These are phyloP conservation scores for Scleroderma bovista DNA, from an alignment of 768 basidiomycete genomes.

Conservation along the genomic window DNA sequence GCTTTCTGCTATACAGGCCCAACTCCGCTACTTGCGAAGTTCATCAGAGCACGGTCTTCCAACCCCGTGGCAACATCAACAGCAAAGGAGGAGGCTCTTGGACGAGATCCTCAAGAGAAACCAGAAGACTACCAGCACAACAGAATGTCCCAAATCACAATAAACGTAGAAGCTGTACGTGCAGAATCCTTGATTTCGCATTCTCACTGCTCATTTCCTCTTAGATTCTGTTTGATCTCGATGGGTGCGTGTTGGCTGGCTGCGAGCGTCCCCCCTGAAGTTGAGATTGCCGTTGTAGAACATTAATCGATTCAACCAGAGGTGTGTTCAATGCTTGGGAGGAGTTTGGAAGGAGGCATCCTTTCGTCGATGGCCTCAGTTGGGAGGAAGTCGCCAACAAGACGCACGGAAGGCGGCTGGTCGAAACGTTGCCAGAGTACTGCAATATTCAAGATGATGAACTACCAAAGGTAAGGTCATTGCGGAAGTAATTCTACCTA, in stretches of 20 bases:
- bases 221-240: constrained; percentile 67
- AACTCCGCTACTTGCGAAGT: constrained; percentile 32
- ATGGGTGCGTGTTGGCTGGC: constrained; percentile 42
- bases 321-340: constrained; percentile 79
- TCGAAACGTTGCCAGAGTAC: constrained; percentile 68
- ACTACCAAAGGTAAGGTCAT: constrained; percentile 46
- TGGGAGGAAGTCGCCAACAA: constrained; percentile 40
- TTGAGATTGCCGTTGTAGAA: constrained; percentile 35
- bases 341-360: constrained; percentile 53
- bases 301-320: constrained; percentile 77
- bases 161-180: constrained; percentile 52
- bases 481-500: not conserved
- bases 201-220: constrained; percentile 5
- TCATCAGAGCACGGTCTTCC: constrained; percentile 18
- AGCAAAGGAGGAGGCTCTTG: constrained; percentile 5
- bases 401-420: constrained; percentile 71
- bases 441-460: constrained; percentile 57
- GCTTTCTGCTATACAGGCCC: constrained; percentile 46
- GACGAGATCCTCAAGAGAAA: no score
- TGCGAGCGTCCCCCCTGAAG: not conserved
- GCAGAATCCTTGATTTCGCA: not conserved
- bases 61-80: constrained; percentile 2
- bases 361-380: constrained; percentile 40
- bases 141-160: constrained; percentile 16
- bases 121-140: no score